Evolutionary conservation across 1,284 basidiomycete species (phyloP), one percentile per base, ranked within the genome.

Genomic region (Gomphus sp.): DNA sequence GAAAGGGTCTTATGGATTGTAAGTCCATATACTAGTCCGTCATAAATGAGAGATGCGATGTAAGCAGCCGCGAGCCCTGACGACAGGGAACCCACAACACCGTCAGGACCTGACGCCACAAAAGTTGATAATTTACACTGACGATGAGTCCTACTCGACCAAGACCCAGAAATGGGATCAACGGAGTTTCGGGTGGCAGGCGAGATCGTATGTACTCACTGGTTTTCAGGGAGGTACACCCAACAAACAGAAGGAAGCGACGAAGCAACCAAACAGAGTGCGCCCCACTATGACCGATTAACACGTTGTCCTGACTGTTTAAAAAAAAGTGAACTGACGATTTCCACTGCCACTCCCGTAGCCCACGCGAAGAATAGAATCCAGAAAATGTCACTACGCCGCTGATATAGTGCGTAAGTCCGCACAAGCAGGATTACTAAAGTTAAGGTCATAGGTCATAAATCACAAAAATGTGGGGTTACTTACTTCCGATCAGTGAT

Each of bases 321-420:
- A 37, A 37, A 43, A 37, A 39, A 6, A n/a, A n/a, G 12, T 11
- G 36, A 18, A 45, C 44, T 55, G 5, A 55, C 54, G 1, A 34
- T 34, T 9, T 3, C 54, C 18, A 55, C 54, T 33, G 41, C 41
- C 10, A 47, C 4, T 14, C 12, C 43, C 8, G 8, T 25, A 43
- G 7, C 11, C 53, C 53, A 55, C 3, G 39, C 53, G 7, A 31
- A 6, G 31, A 9, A 44, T 6, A 45, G 1, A n/a, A 45, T 41
- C 14, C 22, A 18, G 1, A 55, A 45, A 55, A 55, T 55, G 12
- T 14, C 10, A 9, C 7, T 37, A 47, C 43, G 22, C n/a, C 39
- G 53, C 14, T 47, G 25, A 31, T 55, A 55, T 7, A 55, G 12
- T 16, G 53, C 53, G 34, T 55, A 55, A 16, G 53, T 55, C 43